Percentiles rank a stretch among this genome's conserved stretches.
Conservation (phyloP, 2,329 filamentous ascomycete genomes). For the Clarireedia homoeocarpa region DNA sequence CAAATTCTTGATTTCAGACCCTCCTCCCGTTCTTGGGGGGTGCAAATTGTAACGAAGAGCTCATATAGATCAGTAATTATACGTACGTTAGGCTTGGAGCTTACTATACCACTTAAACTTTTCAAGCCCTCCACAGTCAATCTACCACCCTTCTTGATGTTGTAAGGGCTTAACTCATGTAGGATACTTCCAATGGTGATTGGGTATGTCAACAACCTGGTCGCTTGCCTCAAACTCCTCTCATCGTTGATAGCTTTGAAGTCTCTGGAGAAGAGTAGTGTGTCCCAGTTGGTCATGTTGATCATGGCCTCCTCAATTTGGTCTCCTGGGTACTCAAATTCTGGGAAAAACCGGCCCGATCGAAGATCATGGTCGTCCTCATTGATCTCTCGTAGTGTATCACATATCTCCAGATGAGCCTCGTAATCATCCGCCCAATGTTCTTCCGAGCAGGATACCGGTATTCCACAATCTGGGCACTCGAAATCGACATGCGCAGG, state of each 20-base stretch:
- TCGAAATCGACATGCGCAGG: slow-evolving; percentile 86
- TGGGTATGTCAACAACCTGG: slow-evolving; percentile 87
- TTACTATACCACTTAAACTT: slow-evolving; percentile 74
- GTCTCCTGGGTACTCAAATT: slow-evolving; percentile 83
- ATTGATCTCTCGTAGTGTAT: slow-evolving; percentile 85
- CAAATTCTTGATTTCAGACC: slow-evolving; percentile 66
- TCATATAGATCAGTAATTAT: slow-evolving; percentile 30
- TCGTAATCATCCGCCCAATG: slow-evolving; percentile 98
- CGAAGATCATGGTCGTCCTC: slow-evolving; percentile 95
- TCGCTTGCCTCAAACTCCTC: slow-evolving; percentile 85
- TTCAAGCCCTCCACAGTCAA: slow-evolving; percentile 85
- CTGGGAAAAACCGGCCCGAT: slow-evolving; percentile 84
- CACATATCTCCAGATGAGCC: slow-evolving; percentile 83
- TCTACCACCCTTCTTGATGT: slow-evolving; percentile 63
- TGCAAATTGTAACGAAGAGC: slow-evolving; percentile 91
- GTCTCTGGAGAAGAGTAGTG: slow-evolving; percentile 85
- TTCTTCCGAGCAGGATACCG: slow-evolving; percentile 86
- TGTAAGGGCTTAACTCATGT: slow-evolving; percentile 92
- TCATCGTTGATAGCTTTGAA: slow-evolving; percentile 89
- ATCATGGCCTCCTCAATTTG: slow-evolving; percentile 89
- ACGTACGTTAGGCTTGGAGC: background rate
- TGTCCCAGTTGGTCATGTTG: slow-evolving; percentile 99
- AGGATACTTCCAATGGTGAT: slow-evolving; percentile 84
- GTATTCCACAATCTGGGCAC: slow-evolving; percentile 91
- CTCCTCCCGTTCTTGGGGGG: slow-evolving; percentile 72